phyloP scores from a whole-genome alignment of 2,329 filamentous ascomycete species.

The Stromatinia cepivora region DNA sequence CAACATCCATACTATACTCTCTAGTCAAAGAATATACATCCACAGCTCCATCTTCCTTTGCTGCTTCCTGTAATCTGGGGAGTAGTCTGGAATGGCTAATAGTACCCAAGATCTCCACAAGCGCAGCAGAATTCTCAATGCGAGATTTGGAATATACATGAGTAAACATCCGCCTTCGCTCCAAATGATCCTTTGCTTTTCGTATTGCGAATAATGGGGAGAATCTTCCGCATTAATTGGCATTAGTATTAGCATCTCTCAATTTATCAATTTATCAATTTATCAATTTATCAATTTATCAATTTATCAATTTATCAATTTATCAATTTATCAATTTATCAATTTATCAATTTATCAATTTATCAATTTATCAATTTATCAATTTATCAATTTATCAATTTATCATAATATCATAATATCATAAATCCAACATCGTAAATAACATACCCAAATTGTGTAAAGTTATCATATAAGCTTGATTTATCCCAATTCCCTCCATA shows the following conservation, averaged over 20 bases:
- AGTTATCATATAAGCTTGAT: constrained; percentile 1
- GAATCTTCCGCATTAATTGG: too few species aligned
- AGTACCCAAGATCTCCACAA: neutral
- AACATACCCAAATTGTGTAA: constrained; percentile 19
- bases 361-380: too few species aligned
- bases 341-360: too few species aligned
- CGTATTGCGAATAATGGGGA: constrained; percentile 3
- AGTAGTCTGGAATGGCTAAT: neutral
- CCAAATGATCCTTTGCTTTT: constrained; percentile 7
- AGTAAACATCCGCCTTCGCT: neutral
- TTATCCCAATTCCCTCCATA: constrained; percentile 10
- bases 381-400: too few species aligned
- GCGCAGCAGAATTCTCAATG: neutral
- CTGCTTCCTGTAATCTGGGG: neutral
- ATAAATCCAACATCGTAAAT: neutral
- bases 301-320: too few species aligned
- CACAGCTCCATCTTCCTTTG: neutral
- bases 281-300: too few species aligned
- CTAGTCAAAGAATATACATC: constrained; percentile 6
- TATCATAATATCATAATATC: too few species aligned
- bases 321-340: too few species aligned
- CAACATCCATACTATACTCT: constrained; percentile 14
- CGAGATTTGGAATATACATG: constrained; percentile 14
- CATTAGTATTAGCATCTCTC: neutral
- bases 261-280: too few species aligned